These are phyloP conservation scores for Marasmius fiardii DNA, from an alignment of 1,284 basidiomycete genomes.

Conservation along the genomic window DNA sequence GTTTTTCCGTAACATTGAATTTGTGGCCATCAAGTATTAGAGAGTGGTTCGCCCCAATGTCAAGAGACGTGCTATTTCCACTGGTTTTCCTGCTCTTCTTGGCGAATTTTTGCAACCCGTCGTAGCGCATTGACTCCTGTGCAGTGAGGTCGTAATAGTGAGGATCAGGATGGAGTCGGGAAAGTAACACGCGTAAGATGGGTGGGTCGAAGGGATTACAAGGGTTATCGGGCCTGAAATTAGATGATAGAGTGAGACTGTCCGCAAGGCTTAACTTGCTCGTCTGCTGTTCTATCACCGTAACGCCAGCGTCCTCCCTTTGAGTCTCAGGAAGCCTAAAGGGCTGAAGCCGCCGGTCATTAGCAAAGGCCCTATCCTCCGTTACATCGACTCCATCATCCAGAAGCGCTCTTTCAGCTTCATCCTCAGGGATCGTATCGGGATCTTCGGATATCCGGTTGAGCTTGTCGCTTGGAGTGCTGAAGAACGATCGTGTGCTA, in stretches of 20 bases:
- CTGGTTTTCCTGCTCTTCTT: slow-evolving; percentile 52
- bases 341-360: slow-evolving; percentile 9
- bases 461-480: slow-evolving; percentile 39
- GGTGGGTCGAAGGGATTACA: slow-evolving; percentile 83
- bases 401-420: slow-evolving; percentile 28
- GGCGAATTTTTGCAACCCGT: slow-evolving; percentile 64
- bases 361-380: slow-evolving; percentile 17
- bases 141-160: slow-evolving; percentile 65
- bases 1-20: slow-evolving; percentile 78
- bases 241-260: slow-evolving; percentile 53
- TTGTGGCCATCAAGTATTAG: slow-evolving; percentile 55
- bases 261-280: slow-evolving; percentile 62
- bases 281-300: slow-evolving; percentile 49
- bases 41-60: slow-evolving; percentile 39
- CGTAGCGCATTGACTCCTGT: slow-evolving; percentile 57
- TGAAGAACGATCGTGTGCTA: slow-evolving; percentile 42
- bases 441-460: slow-evolving; percentile 22
- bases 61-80: slow-evolving; percentile 36
- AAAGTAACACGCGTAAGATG: slow-evolving; percentile 65
- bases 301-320: slow-evolving; percentile 7
- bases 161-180: slow-evolving; percentile 60
- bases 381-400: slow-evolving; percentile 26
- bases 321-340: slow-evolving; percentile 9
- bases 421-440: slow-evolving; percentile 25
- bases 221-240: slow-evolving; percentile 77